Evolutionary conservation across 495 filamentous ascomycete species (phyloP).

Genomic region (Podospora bellae-mahoneyi): DNA sequence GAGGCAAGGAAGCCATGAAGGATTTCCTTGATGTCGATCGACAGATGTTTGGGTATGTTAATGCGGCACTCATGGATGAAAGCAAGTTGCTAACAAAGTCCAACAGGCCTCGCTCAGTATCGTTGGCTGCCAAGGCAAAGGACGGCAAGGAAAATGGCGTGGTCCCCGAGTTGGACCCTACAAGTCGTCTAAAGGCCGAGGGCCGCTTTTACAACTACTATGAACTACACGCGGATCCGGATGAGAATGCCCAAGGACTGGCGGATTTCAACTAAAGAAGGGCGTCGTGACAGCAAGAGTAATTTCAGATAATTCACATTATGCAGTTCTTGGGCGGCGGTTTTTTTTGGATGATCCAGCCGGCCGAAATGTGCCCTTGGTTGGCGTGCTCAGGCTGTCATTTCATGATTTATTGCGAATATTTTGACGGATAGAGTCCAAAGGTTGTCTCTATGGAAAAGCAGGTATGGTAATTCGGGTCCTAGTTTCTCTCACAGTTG

Average conservation of each 20-base stretch:
- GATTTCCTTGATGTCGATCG: slow-evolving; percentile 81
- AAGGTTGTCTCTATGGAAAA: background rate
- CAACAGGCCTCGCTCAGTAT: slow-evolving; percentile 50
- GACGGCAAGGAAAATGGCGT: slow-evolving; percentile 59
- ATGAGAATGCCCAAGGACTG: slow-evolving; percentile 40
- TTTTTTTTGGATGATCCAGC: slow-evolving; percentile 1
- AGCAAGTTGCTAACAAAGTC: slow-evolving; percentile 16
- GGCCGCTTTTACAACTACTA: slow-evolving; percentile 63
- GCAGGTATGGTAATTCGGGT: background rate
- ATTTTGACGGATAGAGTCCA: background rate
- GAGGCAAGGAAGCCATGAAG: slow-evolving; percentile 78
- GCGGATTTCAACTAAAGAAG: slow-evolving; percentile 39
- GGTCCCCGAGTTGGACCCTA: slow-evolving; percentile 59
- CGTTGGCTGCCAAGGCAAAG: slow-evolving; percentile 37
- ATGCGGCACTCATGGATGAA: background rate
- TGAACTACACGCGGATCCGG: slow-evolving; percentile 55
- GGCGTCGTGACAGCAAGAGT: background rate
- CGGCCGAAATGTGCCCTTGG: background rate
- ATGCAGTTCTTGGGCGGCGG: background rate
- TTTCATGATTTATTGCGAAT: background rate
- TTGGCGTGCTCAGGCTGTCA: background rate
- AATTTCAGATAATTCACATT: background rate
- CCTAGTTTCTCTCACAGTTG: background rate
- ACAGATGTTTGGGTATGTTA: slow-evolving; percentile 75
- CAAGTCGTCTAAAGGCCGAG: slow-evolving; percentile 59